Conservation (phyloP, 805 yeast species). For the Kuraishia cidri region DNA sequence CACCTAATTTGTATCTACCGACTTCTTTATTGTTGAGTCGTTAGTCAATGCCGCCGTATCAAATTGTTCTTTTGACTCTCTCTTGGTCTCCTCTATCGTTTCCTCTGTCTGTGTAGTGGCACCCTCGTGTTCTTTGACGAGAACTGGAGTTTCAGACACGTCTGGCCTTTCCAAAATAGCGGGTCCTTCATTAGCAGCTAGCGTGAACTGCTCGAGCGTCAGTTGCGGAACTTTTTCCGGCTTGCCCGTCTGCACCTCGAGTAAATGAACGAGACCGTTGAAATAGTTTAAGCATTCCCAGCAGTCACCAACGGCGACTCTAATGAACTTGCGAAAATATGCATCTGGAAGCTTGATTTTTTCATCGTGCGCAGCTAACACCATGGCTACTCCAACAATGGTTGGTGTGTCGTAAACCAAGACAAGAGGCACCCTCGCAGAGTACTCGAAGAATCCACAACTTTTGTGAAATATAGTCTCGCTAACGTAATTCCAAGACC, state of each 20-base stretch:
- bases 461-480: slow-evolving; percentile 11
- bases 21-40: neutral
- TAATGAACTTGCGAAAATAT: slow-evolving; percentile 8
- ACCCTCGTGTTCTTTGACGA: too few relatives aligned
- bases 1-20: too few relatives aligned
- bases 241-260: too few relatives aligned
- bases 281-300: neutral
- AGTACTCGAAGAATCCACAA: slow-evolving; percentile 14
- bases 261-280: too few relatives aligned
- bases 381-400: slow-evolving; percentile 15
- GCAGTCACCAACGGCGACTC: slow-evolving; percentile 7
- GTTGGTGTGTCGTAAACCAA: slow-evolving; percentile 13
- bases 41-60: neutral
- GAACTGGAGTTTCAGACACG: too few relatives aligned
- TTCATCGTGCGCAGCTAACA: slow-evolving; percentile 12
- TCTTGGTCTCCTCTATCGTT: neutral
- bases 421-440: slow-evolving; percentile 18
- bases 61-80: neutral
- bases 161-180: too few relatives aligned
- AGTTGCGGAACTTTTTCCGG: slow-evolving; percentile 14
- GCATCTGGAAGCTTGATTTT: slow-evolving; percentile 9
- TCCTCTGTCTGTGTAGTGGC: too few relatives aligned
- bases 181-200: too few relatives aligned
- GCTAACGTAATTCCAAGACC: slow-evolving; percentile 6
- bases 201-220: slow-evolving; percentile 8